Conservation (phyloP, 306 rosid genomes). For the Vigna unguiculata region DNA sequence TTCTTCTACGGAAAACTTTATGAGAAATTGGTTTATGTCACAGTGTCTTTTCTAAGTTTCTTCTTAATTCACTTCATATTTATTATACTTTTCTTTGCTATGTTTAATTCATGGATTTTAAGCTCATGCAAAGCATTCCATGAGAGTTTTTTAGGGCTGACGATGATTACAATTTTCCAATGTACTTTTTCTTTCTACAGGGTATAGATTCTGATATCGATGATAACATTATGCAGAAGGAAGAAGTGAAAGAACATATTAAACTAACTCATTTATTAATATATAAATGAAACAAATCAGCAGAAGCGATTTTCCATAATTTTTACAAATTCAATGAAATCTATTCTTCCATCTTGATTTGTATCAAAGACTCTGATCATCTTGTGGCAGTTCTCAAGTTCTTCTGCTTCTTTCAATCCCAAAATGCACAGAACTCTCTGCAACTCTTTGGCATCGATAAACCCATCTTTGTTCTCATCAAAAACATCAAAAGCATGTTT, state of each 20-base stretch:
- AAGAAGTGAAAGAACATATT: constrained; percentile 19
- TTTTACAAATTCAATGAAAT: constrained; percentile 74
- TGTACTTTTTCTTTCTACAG: neutral
- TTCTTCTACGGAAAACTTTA: neutral
- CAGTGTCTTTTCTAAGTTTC: neutral
- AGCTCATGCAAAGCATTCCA: neutral
- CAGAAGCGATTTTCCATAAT: constrained; percentile 73
- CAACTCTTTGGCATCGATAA: constrained; percentile 76
- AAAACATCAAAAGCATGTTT: constrained; percentile 88
- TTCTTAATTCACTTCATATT: neutral
- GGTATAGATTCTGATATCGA: constrained; percentile 26
- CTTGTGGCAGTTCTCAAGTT: constrained; percentile 60
- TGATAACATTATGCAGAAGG: constrained; percentile 18
- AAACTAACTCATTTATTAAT: constrained; percentile 1
- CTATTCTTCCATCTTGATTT: constrained; percentile 77
- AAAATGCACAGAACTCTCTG: constrained; percentile 64
- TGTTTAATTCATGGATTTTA: neutral
- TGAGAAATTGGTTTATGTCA: neutral
- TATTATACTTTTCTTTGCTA: neutral
- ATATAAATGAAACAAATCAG: constrained; percentile 45
- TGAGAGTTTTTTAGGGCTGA: neutral
- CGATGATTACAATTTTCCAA: neutral
- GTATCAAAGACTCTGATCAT: constrained; percentile 72
- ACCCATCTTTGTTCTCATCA: constrained; percentile 83
- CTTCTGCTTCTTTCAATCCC: constrained; percentile 63